Evolutionary conservation across 306 rosid genomes (phyloP).

Genomic region (Cyclanthera cordifolia): DNA sequence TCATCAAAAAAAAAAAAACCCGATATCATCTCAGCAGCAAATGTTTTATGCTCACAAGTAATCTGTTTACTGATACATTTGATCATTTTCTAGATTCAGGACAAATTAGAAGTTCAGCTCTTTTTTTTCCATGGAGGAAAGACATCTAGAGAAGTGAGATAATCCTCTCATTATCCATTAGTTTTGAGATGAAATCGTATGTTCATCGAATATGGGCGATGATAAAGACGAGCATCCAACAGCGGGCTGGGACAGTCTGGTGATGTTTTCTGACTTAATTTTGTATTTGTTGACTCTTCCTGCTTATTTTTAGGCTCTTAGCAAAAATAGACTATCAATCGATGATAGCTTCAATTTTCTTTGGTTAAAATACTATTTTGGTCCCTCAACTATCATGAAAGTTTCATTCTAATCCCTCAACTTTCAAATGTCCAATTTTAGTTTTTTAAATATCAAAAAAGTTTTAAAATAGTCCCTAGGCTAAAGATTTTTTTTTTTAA

Average conservation of each 20-base stretch:
- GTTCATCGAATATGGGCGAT: not conserved
- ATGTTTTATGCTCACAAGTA: slow-evolving; percentile 64
- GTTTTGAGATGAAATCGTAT: too few relatives aligned
- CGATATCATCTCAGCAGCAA: slow-evolving; percentile 47
- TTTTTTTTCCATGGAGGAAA: slow-evolving; percentile 10
- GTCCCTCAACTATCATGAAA: too few relatives aligned
- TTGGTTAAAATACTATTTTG: too few relatives aligned
- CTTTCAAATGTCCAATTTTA: too few relatives aligned
- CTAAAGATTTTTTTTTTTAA: too few relatives aligned
- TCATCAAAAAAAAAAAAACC: too few relatives aligned
- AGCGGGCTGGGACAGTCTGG: not conserved
- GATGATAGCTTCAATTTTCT: not conserved
- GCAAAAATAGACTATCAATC: not conserved
- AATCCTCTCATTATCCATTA: too few relatives aligned
- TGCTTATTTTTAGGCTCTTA: not conserved
- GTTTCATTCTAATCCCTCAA: too few relatives aligned
- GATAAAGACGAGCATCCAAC: not conserved
- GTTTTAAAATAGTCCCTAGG: too few relatives aligned
- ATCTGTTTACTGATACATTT: slow-evolving; percentile 42
- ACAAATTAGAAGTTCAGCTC: slow-evolving; percentile 2
- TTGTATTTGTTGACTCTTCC: not conserved
- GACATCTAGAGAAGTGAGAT: not conserved
- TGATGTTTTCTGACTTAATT: not conserved
- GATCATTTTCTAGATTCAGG: slow-evolving; percentile 20
- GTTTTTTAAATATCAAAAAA: too few relatives aligned